Percentiles rank a stretch among this genome's conserved stretches.
Conservation (phyloP, 75 land plant genomes). For the Isoetes taiwanensis region DNA sequence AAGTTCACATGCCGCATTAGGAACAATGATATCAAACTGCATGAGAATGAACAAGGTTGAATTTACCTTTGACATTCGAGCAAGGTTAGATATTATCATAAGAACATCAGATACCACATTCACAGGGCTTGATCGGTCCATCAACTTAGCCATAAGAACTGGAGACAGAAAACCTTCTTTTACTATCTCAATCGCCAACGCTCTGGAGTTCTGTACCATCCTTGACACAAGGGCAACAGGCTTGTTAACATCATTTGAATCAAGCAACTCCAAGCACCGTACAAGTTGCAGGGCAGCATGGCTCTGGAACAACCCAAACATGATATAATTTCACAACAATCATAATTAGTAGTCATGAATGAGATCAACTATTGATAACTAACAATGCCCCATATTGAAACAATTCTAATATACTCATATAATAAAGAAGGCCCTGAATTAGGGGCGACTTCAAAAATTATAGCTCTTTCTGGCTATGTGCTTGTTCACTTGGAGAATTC, state of each 20-base stretch:
- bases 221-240: slow-evolving; percentile 77
- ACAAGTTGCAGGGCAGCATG: slow-evolving; percentile 43
- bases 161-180: slow-evolving; percentile 49
- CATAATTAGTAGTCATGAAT: too few relatives aligned
- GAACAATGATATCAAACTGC: too few relatives aligned
- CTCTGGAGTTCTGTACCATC: slow-evolving; percentile 48
- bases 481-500: too few relatives aligned
- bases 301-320: slow-evolving; percentile 46
- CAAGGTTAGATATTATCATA: slow-evolving; percentile 83
- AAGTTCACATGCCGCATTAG: too few relatives aligned
- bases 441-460: too few relatives aligned
- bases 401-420: too few relatives aligned
- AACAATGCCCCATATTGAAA: too few relatives aligned
- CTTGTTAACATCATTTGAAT: slow-evolving; percentile 42
- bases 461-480: too few relatives aligned
- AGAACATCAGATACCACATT: slow-evolving; percentile 60
- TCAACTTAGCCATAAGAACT: slow-evolving; percentile 37
- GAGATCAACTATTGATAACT: too few relatives aligned
- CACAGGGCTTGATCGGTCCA: slow-evolving; percentile 42
- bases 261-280: slow-evolving; percentile 55
- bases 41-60: too few relatives aligned
- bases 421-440: too few relatives aligned
- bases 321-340: too few relatives aligned
- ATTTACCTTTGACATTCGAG: slow-evolving; percentile 82
- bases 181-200: slow-evolving; percentile 59